These are phyloP conservation scores for Ormosia semicastrata DNA, from an alignment of 306 rosid species.

Conservation along the genomic window DNA sequence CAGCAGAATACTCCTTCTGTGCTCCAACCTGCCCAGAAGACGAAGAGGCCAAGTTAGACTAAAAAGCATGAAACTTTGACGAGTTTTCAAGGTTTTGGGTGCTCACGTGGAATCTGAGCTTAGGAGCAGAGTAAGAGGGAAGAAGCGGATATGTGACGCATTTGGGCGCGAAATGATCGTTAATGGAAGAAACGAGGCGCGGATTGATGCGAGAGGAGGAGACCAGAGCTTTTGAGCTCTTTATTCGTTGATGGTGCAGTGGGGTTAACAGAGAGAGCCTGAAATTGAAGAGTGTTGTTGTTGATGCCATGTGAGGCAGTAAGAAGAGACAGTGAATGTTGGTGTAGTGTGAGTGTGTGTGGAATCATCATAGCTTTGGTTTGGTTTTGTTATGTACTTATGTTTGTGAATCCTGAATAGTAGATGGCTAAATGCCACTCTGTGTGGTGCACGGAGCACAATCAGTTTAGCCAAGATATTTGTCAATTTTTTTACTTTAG, in stretches of 20 bases:
- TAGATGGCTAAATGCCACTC: neutral
- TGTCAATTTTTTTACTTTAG: neutral
- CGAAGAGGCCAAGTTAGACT: slow-evolving; percentile 1
- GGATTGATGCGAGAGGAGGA: slow-evolving; percentile 27
- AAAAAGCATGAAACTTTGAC: slow-evolving; percentile 33
- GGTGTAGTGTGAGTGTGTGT: neutral
- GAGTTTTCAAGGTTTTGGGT: slow-evolving; percentile 20
- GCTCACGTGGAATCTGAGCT: slow-evolving; percentile 51
- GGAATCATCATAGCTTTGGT: slow-evolving; percentile 21
- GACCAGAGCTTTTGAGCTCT: slow-evolving; percentile 30
- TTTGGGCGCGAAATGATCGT: slow-evolving; percentile 24
- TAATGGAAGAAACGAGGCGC: slow-evolving; percentile 26
- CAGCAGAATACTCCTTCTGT: slow-evolving; percentile 53
- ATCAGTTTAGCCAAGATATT: slow-evolving; percentile 5
- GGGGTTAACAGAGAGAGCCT: slow-evolving; percentile 27
- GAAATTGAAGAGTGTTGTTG: slow-evolving; percentile 41
- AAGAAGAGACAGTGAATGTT: neutral
- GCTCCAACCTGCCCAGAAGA: slow-evolving; percentile 61
- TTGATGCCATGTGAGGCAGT: slow-evolving; percentile 50
- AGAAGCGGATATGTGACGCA: slow-evolving; percentile 28
- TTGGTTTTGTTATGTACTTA: slow-evolving; percentile 8
- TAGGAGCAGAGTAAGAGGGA: slow-evolving; percentile 21
- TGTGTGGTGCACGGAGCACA: slow-evolving; percentile 18
- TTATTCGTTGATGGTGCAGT: slow-evolving; percentile 31
- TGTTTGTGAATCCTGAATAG: neutral